phyloP scores from a whole-genome alignment of 2,329 filamentous ascomycete genomes.

The Dactylellina drechsleri region DNA sequence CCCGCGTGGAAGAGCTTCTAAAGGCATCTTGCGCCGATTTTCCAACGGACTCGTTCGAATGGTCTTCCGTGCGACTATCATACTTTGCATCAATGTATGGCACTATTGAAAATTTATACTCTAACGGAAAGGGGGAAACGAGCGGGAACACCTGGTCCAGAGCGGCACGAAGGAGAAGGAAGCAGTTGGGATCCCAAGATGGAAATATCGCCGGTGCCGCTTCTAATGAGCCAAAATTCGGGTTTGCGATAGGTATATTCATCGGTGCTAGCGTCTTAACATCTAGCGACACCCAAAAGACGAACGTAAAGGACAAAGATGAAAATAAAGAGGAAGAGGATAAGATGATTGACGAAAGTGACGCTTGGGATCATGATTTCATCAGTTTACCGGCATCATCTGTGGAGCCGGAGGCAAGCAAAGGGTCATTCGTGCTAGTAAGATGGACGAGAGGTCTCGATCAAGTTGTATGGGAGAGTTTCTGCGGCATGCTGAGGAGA shows the following conservation, averaged over 20 bases:
- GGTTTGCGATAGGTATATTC: conserved; percentile 65
- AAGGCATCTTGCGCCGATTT: conserved; percentile 31
- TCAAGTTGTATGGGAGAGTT: conserved; percentile 81
- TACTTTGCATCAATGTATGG: conserved; percentile 48
- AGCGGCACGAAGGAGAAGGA: conserved; percentile 64
- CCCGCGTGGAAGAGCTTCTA: conserved; percentile 27
- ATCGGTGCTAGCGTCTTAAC: conserved; percentile 58
- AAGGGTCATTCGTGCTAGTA: conserved; percentile 66
- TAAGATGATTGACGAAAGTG: conserved; percentile 60
- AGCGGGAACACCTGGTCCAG: conserved; percentile 61
- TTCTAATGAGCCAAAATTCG: conserved; percentile 70
- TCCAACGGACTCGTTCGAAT: conserved; percentile 35
- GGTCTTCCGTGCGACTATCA: conserved; percentile 31
- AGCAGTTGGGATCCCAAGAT: conserved; percentile 50
- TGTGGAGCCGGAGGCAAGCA: conserved; percentile 60
- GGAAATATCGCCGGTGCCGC: conserved; percentile 67
- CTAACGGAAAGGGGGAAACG: conserved; percentile 38
- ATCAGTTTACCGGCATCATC: conserved; percentile 63
- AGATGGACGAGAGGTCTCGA: conserved; percentile 82
- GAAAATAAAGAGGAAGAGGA: conserved; percentile 59
- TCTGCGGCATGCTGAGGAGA: conserved; percentile 80
- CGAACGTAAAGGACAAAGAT: conserved; percentile 47
- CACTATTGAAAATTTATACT: conserved; percentile 36
- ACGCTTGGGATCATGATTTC: conserved; percentile 68
- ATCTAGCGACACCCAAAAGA: conserved; percentile 61